Conservation (phyloP, 2,329 filamentous ascomycete species). For the Claviceps paspali region DNA sequence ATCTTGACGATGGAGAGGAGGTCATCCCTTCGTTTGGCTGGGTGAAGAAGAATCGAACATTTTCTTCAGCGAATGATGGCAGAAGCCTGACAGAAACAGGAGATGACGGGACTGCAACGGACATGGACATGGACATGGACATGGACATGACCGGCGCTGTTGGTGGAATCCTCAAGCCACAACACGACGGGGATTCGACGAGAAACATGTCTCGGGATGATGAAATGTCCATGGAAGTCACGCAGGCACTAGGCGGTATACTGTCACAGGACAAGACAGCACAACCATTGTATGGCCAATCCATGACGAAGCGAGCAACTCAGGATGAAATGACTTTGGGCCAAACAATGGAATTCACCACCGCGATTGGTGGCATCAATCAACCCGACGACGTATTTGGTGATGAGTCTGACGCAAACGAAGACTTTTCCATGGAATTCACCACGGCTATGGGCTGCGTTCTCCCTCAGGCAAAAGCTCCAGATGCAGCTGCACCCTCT, state of each 20-base stretch:
- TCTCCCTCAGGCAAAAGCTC: conserved; percentile 19
- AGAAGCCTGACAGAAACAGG: conserved; percentile 14
- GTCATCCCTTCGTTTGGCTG: conserved; percentile 65
- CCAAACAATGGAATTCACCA: conserved; percentile 65
- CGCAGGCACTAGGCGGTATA: conserved; percentile 67
- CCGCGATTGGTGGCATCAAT: conserved; percentile 57
- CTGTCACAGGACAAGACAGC: conserved; percentile 28
- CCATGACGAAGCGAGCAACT: conserved; percentile 1
- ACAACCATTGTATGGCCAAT: background rate
- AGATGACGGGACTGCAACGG: conserved; percentile 21
- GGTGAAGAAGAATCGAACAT: conserved; percentile 37
- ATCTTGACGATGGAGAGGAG: conserved; percentile 51
- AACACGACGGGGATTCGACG: conserved; percentile 24
- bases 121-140: conserved; percentile 22
- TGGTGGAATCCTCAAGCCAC: conserved; percentile 34
- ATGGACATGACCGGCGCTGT: conserved; percentile 41
- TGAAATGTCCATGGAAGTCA: conserved; percentile 92
- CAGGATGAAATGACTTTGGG: conserved; percentile 20
- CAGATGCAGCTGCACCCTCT: conserved; percentile 11
- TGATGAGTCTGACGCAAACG: conserved; percentile 30
- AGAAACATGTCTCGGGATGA: conserved; percentile 31
- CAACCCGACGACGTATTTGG: conserved; percentile 16
- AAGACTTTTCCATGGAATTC: conserved; percentile 69
- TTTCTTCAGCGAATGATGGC: conserved; percentile 6
- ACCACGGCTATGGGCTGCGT: conserved; percentile 49